phyloP scores from a whole-genome alignment of 768 basidiomycete species.

The Steccherinum ochraceum region DNA sequence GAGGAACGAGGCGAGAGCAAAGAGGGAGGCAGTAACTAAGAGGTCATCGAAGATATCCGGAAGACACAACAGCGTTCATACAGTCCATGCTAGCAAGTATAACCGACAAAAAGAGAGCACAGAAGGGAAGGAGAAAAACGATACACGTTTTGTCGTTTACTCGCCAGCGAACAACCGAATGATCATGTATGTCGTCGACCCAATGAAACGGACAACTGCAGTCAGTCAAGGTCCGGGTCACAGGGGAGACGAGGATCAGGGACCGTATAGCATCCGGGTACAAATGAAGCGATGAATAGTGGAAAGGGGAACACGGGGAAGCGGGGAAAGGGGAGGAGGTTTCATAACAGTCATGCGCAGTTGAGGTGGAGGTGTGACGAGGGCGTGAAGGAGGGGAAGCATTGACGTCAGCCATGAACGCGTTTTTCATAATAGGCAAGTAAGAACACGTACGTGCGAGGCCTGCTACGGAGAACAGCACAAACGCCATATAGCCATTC shows the following conservation, averaged over 20 bases:
- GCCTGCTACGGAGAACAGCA: slow-evolving; percentile 83
- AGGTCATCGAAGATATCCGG: not conserved
- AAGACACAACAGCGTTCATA: not conserved
- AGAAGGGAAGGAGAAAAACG: not conserved
- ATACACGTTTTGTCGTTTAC: slow-evolving; percentile 30
- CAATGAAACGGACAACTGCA: slow-evolving; percentile 78
- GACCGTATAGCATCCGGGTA: not conserved
- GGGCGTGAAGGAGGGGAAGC: not conserved
- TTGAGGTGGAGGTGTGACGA: not conserved
- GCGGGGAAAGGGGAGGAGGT: slow-evolving; percentile 1
- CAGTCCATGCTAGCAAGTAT: not conserved
- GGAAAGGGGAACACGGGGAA: not conserved
- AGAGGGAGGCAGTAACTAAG: not conserved
- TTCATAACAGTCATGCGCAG: not conserved
- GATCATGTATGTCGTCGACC: slow-evolving; percentile 76
- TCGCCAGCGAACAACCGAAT: slow-evolving; percentile 87
- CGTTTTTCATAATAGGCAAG: not conserved
- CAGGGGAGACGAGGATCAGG: not conserved
- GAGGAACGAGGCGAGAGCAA: not conserved
- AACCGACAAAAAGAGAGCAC: not conserved
- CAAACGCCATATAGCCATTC: slow-evolving; percentile 83
- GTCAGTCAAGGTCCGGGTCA: not conserved
- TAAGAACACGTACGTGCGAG: slow-evolving; percentile 68
- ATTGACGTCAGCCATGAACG: not conserved
- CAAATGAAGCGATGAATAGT: not conserved